Percentiles rank a stretch among this genome's conserved stretches.
phyloP scores from a whole-genome alignment of 2,329 filamentous ascomycete species.

The Pseudogymnoascus sp. region DNA sequence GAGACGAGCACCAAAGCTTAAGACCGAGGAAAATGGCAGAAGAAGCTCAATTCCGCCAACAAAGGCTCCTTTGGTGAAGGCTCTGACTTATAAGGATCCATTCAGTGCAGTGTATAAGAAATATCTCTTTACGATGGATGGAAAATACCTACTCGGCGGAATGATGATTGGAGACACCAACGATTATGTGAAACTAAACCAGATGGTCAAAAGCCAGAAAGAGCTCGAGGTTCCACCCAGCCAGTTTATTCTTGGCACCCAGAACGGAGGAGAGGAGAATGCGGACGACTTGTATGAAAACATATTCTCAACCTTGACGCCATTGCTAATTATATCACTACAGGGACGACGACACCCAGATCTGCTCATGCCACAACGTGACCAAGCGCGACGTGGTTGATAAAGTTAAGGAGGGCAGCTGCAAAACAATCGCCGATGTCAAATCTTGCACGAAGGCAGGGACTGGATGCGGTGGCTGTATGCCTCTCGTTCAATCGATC shows the following conservation, averaged over 20 bases:
- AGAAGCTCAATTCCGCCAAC: conserved; percentile 36
- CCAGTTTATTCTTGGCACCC: conserved; percentile 73
- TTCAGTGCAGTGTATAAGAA: conserved; percentile 90
- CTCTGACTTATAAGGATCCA: conserved; percentile 80
- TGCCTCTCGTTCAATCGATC: conserved; percentile 80
- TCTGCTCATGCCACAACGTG: conserved; percentile 91
- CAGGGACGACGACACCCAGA: conserved; percentile 68
- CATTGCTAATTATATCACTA: conserved; percentile 4
- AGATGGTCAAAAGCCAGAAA: conserved; percentile 79
- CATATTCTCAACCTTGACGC: not conserved
- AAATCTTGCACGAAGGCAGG: conserved; percentile 89
- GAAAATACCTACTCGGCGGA: conserved; percentile 83
- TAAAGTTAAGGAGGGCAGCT: conserved; percentile 65
- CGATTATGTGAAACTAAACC: conserved; percentile 83
- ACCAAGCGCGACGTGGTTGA: conserved; percentile 72
- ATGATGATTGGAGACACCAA: conserved; percentile 96
- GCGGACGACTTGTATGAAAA: conserved; percentile 49
- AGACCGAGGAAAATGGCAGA: conserved; percentile 42
- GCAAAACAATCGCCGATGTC: conserved; percentile 72
- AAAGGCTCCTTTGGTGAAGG: conserved; percentile 53
- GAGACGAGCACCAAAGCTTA: conserved; percentile 40
- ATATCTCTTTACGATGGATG: conserved; percentile 81
- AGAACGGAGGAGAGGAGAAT: conserved; percentile 64
- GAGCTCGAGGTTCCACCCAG: conserved; percentile 67
- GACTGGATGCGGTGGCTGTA: conserved; percentile 82